phyloP scores from a whole-genome alignment of 352 stramenopile species.

The Bremia lactucae region DNA sequence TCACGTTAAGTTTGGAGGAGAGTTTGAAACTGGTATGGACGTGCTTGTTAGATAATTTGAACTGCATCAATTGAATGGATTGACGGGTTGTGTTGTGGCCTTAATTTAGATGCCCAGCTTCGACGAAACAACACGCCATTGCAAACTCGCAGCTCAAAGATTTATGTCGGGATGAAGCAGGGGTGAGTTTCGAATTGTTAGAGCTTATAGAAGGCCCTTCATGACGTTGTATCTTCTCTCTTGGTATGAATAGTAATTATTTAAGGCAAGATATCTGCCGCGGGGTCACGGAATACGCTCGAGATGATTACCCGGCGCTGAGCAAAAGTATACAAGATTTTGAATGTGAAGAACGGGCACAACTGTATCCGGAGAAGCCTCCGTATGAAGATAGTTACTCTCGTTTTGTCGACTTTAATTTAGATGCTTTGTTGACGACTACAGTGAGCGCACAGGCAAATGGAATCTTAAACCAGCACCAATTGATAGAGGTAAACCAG shows the following conservation, averaged over 20 bases:
- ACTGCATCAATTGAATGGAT: too few species aligned
- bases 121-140: slow-evolving; percentile 58
- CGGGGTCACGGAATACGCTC: slow-evolving; percentile 69
- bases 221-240: neutral
- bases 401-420: slow-evolving; percentile 47
- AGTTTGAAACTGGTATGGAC: slow-evolving; percentile 68
- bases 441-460: slow-evolving; percentile 1
- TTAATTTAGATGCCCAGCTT: slow-evolving; percentile 62
- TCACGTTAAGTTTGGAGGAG: slow-evolving; percentile 62
- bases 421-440: neutral
- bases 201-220: too few species aligned
- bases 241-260: slow-evolving; percentile 32
- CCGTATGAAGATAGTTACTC: slow-evolving; percentile 64
- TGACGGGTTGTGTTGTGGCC: too few species aligned
- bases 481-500: slow-evolving; percentile 10
- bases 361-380: slow-evolving; percentile 48
- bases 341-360: slow-evolving; percentile 42
- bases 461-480: slow-evolving; percentile 1
- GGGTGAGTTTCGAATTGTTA: slow-evolving; percentile 26
- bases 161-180: slow-evolving; percentile 76
- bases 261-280: slow-evolving; percentile 63
- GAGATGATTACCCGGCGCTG: slow-evolving; percentile 57
- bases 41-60: too few species aligned
- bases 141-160: slow-evolving; percentile 37
- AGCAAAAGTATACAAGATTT: slow-evolving; percentile 60